Percentiles rank a stretch among this genome's conserved stretches.
Evolutionary conservation across 2,329 filamentous ascomycete species (phyloP).

Genomic region (Xylaria sp.): DNA sequence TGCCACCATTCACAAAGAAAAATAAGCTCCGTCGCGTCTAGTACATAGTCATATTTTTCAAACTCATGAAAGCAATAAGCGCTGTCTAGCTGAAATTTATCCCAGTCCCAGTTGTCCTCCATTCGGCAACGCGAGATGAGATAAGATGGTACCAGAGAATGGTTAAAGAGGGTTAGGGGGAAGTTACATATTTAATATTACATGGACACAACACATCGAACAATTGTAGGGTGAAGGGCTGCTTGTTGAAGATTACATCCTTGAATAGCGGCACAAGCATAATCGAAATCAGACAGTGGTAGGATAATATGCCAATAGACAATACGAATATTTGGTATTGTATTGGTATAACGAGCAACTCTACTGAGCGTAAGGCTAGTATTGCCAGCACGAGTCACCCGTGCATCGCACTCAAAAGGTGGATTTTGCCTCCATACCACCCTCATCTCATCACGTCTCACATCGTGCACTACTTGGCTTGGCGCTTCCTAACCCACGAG

Average conservation of each 20-base stretch:
- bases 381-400: constrained; percentile 25
- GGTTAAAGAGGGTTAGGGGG: not conserved
- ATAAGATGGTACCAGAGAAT: not conserved
- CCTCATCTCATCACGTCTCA: constrained; percentile 11
- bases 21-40: not conserved
- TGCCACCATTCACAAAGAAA: not conserved
- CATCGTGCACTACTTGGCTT: constrained; percentile 20
- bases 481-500: constrained; percentile 19
- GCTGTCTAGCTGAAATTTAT: too few relatives aligned
- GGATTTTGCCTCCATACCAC: constrained; percentile 10
- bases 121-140: not conserved
- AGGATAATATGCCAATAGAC: not conserved
- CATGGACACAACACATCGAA: not conserved
- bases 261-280: not conserved
- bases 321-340: constrained; percentile 20
- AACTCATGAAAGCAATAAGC: too few relatives aligned
- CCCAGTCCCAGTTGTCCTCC: not conserved
- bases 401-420: constrained; percentile 28
- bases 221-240: not conserved
- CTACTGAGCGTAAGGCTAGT: constrained; percentile 33
- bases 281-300: not conserved
- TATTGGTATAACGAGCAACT: constrained; percentile 32
- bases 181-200: not conserved
- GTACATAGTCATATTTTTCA: too few relatives aligned
- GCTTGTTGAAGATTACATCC: not conserved